Evolutionary conservation across 1,139 yeast genomes (phyloP), one percentile per base, ranked within the genome.

Genomic region (Debaryomyces nepalensis): DNA sequence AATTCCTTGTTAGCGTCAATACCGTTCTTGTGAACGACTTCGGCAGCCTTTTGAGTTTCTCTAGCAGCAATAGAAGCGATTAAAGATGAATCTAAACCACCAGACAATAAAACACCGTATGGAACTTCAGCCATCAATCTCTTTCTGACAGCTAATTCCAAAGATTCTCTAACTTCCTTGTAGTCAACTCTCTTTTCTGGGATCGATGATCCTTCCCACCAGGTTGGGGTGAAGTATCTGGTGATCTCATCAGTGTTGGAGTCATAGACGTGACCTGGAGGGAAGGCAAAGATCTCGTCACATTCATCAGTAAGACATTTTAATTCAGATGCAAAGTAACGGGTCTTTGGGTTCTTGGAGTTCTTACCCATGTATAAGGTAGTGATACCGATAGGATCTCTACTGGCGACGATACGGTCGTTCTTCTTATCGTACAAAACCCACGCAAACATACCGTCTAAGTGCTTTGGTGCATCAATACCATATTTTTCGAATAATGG

Each of bases 101-200:
- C 99, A 27, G 97, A 89, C 55, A 93, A 77, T 57, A 93, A 75
- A 35, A 93, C 99, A 73, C 99, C 99, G 68, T 89, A 91, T 43
- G 99, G 98, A 48, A 93, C 99, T 73, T 93, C 99, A 43, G 98
- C 95, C 99, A 93, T 93, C 61, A 93, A 81, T 78, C 99, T 85
- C 86, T 93, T 95, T 77, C 98, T 87, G 43, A 93, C 99, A 40
- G 99, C 93, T 73, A 86, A 75, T 69, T 93, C 99, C 61, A 93
- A 79, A 39, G 87, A 66, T 59, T 84, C 87, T 67, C 97, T 85
- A 49, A 93, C 79, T 46, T 72, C 59, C 57, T 67, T 80, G 63
- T 74, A 81, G 64, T 91, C 96, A 37, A 85, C 88, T 41, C 82
- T 87, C 46, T 77, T 77, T 35, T 84, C 65, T 52, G 99, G 97